Evolutionary conservation across 23 red algal species (phyloP), one percentile per base, ranked within the genome.

Genomic region (Cyanidioschyzon merolae): DNA sequence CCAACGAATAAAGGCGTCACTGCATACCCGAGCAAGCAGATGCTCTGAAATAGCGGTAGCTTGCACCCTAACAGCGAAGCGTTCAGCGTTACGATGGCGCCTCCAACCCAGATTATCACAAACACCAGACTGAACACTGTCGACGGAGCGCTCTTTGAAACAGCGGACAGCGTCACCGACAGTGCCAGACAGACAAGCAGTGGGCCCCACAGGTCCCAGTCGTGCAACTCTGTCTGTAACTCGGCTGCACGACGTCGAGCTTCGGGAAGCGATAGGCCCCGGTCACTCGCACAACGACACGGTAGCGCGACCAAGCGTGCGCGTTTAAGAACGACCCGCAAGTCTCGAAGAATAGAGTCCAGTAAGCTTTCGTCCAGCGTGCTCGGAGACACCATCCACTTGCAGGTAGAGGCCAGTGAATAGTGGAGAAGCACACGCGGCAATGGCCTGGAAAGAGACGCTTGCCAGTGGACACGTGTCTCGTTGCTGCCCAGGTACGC

Each of bases 121-220:
- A 98, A 98, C 18, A 98, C 87, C 21, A 98, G 80, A 25, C 82
- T 87, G 68, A 98, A 98, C 21, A 91, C 82, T n/a, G 89, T 67
- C 40, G 83, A 88, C 59, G 88, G 83, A 74, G 88, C 84, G 39
- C 84, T 85, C 59, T 78, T 76, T 7, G 88, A 82, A 40, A 81
- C 90, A 1, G 91, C 58, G 21, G 83, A 87, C 21, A 98, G 88
- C 54, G 91, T 76, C 34, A 84, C 84, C 27, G 94, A 88, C 39
- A 98, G 82, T 40, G 79, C 86, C 88, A 98, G 90, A 81, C 94
- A 91, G 26, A 98, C 58, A 41, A 98, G 90, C 34, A 98, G 84
- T 29, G 88, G 88, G 1, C 94, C 94, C 94, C 94, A 98, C 1
- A 98, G 82, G 40, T 98, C 94, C 94, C 94, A 98, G 75, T 98